phyloP scores from a whole-genome alignment of 106 monocot genomes.

The Iris macrosiphon region DNA sequence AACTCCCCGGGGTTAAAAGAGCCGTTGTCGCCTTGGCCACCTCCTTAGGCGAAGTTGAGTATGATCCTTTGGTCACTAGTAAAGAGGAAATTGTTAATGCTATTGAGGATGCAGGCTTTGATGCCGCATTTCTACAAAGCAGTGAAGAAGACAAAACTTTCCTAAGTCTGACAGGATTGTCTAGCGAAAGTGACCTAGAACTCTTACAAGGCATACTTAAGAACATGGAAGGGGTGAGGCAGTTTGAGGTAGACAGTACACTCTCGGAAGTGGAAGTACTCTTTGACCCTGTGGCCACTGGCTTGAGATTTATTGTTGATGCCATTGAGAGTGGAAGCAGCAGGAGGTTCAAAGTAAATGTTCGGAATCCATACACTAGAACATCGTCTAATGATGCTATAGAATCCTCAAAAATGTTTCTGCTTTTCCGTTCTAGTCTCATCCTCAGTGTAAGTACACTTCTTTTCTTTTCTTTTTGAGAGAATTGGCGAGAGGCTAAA shows the following conservation, averaged over 20 bases:
- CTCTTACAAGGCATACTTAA: constrained; percentile 51
- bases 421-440: constrained; percentile 74
- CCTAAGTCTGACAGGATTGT: constrained; percentile 41
- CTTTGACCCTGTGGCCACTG: constrained; percentile 79
- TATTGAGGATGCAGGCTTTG: constrained; percentile 99
- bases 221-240: constrained; percentile 53
- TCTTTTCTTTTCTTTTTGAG: no score
- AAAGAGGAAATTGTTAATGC: constrained; percentile 85
- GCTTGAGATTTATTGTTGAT: constrained; percentile 77
- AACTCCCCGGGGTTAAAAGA: constrained; percentile 84
- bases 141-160: constrained; percentile 74
- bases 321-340: constrained; percentile 51
- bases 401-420: constrained; percentile 81
- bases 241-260: constrained; percentile 40
- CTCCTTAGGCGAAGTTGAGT: constrained; percentile 81
- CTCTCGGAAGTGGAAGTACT: constrained; percentile 57
- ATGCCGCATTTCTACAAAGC: constrained; percentile 78
- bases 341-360: constrained; percentile 47
- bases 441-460: constrained; percentile 82
- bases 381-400: constrained; percentile 42
- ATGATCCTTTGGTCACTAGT: constrained; percentile 60
- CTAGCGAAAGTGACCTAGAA: constrained; percentile 40
- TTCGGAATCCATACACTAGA: constrained; percentile 49
- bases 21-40: constrained; percentile 91
- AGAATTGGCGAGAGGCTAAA: no score